phyloP scores from a whole-genome alignment of 108 stramenopile genomes.

The Fragilaria crotonensis region DNA sequence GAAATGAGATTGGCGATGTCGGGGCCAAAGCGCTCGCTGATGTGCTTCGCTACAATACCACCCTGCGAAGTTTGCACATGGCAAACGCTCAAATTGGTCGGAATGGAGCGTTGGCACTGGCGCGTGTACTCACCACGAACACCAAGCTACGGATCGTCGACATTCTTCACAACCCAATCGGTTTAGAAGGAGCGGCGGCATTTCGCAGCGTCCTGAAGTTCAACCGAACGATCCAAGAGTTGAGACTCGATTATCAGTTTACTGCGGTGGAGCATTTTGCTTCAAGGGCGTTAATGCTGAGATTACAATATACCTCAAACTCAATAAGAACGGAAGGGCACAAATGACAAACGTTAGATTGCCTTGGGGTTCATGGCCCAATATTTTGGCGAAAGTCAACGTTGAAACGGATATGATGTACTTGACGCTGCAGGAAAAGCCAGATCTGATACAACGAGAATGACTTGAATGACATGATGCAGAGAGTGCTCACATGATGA shows the following conservation, averaged over 20 bases:
- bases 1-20: neutral
- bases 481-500: too few relatives aligned
- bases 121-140: neutral
- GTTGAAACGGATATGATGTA: neutral
- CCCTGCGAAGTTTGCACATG: neutral
- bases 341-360: neutral
- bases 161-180: neutral
- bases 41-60: neutral
- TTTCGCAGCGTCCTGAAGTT: neutral
- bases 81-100: neutral
- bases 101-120: neutral
- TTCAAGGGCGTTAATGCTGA: neutral
- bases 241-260: neutral
- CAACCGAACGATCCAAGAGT: neutral
- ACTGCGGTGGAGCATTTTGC: too few relatives aligned
- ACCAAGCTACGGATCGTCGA: neutral
- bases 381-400: neutral
- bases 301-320: neutral
- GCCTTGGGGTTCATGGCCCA: neutral
- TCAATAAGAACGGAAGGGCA: neutral
- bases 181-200: neutral
- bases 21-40: constrained; percentile 2
- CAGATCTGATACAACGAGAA: neutral
- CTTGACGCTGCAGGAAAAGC: neutral
- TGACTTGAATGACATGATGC: neutral